Evolutionary conservation across 805 yeast genomes (phyloP), one percentile per base, ranked within the genome.

Genomic region (Cyberlindnera bimundalis): DNA sequence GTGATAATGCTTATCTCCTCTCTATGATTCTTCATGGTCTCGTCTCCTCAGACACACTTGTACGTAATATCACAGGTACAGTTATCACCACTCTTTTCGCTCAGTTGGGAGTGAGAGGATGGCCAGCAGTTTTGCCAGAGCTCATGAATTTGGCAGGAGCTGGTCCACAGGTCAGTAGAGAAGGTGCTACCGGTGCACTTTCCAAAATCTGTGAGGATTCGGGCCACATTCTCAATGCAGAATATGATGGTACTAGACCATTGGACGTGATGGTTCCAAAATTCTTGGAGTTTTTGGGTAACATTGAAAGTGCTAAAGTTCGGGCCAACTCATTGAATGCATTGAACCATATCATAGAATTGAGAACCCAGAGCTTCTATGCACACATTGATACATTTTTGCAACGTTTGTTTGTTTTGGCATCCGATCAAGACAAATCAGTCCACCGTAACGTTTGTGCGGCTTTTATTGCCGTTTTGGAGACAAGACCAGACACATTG

Each of bases 141-240:
- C 67, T 91, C 35, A 61, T 90, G 50, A 76, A 74, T 37, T 63
- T 89, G 56, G 74, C 84, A 5, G 70, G 72, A 29, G 61, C 65
- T 7, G 72, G 70, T 11, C 70, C 76, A 21, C 54, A 58, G n/a
- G 56, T 67, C 0, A 53, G 60, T 29, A 55, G 52, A 33, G 88
- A 81, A 52, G 90, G 93, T 30, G 85, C 95, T 1, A 76, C 87
- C 61, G 73, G 84, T 48, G 90, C 97, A 0, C 67, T 93, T 45
- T 71, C 84, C 28, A 88, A 90, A 60, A 84, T 93, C 37, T 87
- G 96, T 68, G 99, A 93, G 60, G 99, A 93, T 63, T 78, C 86
- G 20, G 78, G 80, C 8, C 66, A 68, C 33, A 63, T 74, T 27
- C 72, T 93, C 43, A 89, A 86, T 56, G 62, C 70, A 36, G 84